Base-by-base conservation (phyloP, 2,329 filamentous ascomycete species). In the Helminthosporium solani region DNA sequence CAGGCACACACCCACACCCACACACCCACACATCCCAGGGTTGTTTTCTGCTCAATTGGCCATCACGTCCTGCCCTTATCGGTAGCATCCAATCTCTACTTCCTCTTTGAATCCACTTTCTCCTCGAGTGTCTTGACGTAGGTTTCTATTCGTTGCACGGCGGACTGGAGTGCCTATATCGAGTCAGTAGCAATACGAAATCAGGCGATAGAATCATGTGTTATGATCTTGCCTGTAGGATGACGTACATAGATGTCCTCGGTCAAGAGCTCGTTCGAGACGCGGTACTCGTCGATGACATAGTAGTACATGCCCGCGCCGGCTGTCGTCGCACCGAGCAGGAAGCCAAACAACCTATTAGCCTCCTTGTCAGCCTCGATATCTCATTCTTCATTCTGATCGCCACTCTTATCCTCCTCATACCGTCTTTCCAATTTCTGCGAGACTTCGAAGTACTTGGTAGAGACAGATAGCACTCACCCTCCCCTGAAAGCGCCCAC, bases 171-270 rank as follows among this genome's bases (percentile, higher is more conserved):
- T 56, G 88, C 85, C 91, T 64, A 41, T 2, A 18, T 31, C 14
- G 18, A 27, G 44, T 67, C 45, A 67, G 57, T 33, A 8, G 42
- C 20, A 23, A 8, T 42, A n/a, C 33, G 16, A 4, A 33, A 33
- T 16, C 6, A 25, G 5, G 25, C 6, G 21, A 15, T 23, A 3
- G 14, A 4, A 14, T 15, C 21, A 11, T 25, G 31, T 16, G 14
- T 3, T 19, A 21, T 8, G 6, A 7, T 33, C 14, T 15, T 4
- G 36, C 9, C 2, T 28, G 36, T 27, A 27, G 7, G 16, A 14
- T 28, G 12, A 86, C 89, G 73, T 81, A 96, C 92, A 74, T 92
- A 92, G 70, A 97, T 96, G 73, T 97, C 92, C 74, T 96, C 90
- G 50, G 86, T 92, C 73, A 97, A 77, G 66, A 96, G 81, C 74